phyloP scores from a whole-genome alignment of 129 eudicot genomes.

The Erigeron canadensis region DNA sequence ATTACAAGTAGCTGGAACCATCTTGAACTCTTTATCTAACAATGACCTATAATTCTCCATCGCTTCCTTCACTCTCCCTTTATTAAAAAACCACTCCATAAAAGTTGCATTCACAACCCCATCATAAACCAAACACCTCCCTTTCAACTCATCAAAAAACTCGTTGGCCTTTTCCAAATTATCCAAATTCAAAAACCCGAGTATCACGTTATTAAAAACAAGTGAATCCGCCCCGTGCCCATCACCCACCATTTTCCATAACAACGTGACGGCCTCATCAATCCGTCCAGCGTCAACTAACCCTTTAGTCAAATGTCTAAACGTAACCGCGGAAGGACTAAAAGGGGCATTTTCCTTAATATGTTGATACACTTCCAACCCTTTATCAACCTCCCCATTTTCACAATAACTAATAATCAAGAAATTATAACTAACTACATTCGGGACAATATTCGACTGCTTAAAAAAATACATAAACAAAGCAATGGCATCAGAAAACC shows the following conservation, averaged over 20 bases:
- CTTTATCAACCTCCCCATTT: constrained; percentile 58
- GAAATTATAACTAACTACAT: constrained; percentile 69
- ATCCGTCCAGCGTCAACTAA: constrained; percentile 66
- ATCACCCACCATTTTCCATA: constrained; percentile 74
- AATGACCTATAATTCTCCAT: constrained; percentile 67
- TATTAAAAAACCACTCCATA: constrained; percentile 80
- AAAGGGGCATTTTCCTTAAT: constrained; percentile 71
- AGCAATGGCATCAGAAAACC: constrained; percentile 64
- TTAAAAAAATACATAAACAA: constrained; percentile 69
- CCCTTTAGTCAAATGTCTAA: constrained; percentile 82
- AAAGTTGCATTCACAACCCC: constrained; percentile 82
- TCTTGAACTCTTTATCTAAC: constrained; percentile 61
- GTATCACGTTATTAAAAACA: constrained; percentile 72
- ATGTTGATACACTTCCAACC: constrained; percentile 46
- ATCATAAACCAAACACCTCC: constrained; percentile 78
- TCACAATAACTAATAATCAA: constrained; percentile 66
- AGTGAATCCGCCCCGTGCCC: constrained; percentile 82
- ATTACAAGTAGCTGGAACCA: constrained; percentile 87
- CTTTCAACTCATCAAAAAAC: constrained; percentile 73
- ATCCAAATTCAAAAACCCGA: constrained; percentile 61
- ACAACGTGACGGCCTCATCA: constrained; percentile 52
- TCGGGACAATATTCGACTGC: constrained; percentile 69
- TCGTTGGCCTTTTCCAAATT: constrained; percentile 69
- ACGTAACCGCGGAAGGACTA: constrained; percentile 69
- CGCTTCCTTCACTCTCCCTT: constrained; percentile 73